A percentile compares a stretch with the other conserved stretches of the same genome.
Conservation (phyloP, 805 yeast species). For the Barnettozyma sp. region DNA sequence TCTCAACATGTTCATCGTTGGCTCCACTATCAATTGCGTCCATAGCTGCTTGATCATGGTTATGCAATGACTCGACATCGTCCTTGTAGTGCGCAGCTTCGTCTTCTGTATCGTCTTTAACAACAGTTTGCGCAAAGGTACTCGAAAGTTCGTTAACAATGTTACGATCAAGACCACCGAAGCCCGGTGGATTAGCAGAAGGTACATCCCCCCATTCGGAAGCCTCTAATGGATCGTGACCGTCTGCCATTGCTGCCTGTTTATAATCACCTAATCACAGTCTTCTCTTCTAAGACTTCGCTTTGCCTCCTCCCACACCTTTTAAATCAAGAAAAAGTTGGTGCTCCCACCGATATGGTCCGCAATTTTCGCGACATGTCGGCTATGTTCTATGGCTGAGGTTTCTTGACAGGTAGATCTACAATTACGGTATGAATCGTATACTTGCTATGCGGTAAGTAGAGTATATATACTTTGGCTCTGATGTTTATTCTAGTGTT, state of each 20-base stretch:
- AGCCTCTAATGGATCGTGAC: constrained; percentile 43
- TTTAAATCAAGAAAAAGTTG: too few relatives aligned
- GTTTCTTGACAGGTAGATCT: too few relatives aligned
- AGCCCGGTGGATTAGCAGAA: constrained; percentile 28
- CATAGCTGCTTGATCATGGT: not conserved
- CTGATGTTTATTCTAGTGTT: too few relatives aligned
- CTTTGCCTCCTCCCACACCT: too few relatives aligned
- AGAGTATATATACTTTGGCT: too few relatives aligned
- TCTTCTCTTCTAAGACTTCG: too few relatives aligned
- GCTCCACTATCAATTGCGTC: not conserved
- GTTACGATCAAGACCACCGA: constrained; percentile 1
- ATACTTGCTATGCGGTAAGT: too few relatives aligned
- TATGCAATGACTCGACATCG: constrained; percentile 3
- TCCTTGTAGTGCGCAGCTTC: constrained; percentile 1
- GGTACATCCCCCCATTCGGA: constrained; percentile 58
- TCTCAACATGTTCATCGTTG: not conserved
- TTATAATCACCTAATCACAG: too few relatives aligned
- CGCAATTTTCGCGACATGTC: too few relatives aligned
- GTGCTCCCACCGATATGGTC: too few relatives aligned
- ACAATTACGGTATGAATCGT: too few relatives aligned
- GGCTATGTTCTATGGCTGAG: too few relatives aligned
- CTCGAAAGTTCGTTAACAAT: constrained; percentile 18
- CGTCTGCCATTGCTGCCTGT: constrained; percentile 8
- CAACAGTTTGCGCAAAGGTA: constrained; percentile 11
- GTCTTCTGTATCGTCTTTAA: constrained; percentile 6